Evolutionary conservation across 805 yeast genomes (phyloP).

Genomic region (Kazachstania africana): DNA sequence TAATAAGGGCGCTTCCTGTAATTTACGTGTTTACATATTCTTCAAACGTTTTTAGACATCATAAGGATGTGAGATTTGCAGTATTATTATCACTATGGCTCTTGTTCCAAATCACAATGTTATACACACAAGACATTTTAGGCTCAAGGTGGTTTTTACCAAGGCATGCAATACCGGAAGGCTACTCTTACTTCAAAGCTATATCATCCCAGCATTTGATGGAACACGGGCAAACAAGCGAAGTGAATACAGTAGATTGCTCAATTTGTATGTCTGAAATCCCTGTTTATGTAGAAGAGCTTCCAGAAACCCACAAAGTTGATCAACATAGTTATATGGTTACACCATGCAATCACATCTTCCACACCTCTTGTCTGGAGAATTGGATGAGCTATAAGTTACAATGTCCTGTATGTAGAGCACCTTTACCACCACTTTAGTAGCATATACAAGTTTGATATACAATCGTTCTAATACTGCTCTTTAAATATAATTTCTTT

Average conservation of each 20-base stretch:
- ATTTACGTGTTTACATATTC: conserved; percentile 43
- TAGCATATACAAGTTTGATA: background rate
- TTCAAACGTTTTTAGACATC: conserved; percentile 61
- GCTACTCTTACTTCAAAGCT: conserved; percentile 62
- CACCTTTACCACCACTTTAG: conserved; percentile 70
- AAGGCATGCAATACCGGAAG: conserved; percentile 59
- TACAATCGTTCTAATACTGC: too few species aligned
- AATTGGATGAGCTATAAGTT: conserved; percentile 88
- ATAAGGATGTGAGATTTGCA: conserved; percentile 42
- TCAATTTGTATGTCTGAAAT: conserved; percentile 82
- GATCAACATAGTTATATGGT: conserved; percentile 49
- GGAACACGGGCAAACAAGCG: conserved; percentile 22
- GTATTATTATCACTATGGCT: conserved; percentile 43
- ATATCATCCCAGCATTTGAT: conserved; percentile 18
- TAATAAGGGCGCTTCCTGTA: conserved; percentile 53
- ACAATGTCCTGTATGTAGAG: conserved; percentile 90
- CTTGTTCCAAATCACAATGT: conserved; percentile 41
- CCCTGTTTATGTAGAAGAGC: conserved; percentile 22
- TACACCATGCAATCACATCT: conserved; percentile 85
- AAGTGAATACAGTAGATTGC: conserved; percentile 47
- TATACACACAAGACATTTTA: conserved; percentile 51
- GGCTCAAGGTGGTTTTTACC: conserved; percentile 84
- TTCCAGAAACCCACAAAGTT: conserved; percentile 28
- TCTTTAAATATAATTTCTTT: too few species aligned
- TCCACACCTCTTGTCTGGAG: conserved; percentile 81